phyloP scores from a whole-genome alignment of 345 rosid genomes.

The Pistacia vera region DNA sequence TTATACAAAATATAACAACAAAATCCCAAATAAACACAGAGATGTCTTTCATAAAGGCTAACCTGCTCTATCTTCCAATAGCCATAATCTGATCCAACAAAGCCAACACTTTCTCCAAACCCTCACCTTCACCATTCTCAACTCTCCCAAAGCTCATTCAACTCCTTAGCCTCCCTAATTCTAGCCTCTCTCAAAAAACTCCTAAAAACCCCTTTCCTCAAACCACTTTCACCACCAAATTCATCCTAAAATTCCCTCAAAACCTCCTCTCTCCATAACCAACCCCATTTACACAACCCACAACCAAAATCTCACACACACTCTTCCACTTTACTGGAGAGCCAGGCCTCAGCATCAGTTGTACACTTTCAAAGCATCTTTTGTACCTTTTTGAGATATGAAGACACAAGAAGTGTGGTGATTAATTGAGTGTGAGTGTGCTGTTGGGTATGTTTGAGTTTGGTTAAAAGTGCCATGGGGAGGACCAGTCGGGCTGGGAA shows the following conservation, averaged over 20 bases:
- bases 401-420: slow-evolving; percentile 32
- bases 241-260: slow-evolving; percentile 40
- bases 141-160: slow-evolving; percentile 33
- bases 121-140: slow-evolving; percentile 17
- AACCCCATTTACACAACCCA: slow-evolving; percentile 46
- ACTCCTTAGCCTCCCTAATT: slow-evolving; percentile 42
- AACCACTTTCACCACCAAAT: slow-evolving; percentile 34
- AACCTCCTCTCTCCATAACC: slow-evolving; percentile 38
- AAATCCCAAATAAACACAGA: background rate
- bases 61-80: slow-evolving; percentile 39
- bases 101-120: slow-evolving; percentile 19
- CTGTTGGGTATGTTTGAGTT: slow-evolving; percentile 34
- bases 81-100: slow-evolving; percentile 39
- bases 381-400: slow-evolving; percentile 40
- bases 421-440: slow-evolving; percentile 33
- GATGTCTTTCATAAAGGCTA: too few species aligned
- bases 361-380: slow-evolving; percentile 48
- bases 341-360: slow-evolving; percentile 45
- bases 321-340: slow-evolving; percentile 32
- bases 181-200: slow-evolving; percentile 57
- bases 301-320: slow-evolving; percentile 35
- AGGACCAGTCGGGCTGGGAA: slow-evolving; percentile 46
- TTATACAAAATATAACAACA: background rate
- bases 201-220: slow-evolving; percentile 41
- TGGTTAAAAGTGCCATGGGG: slow-evolving; percentile 47